Percentiles rank a stretch among this genome's conserved stretches.
phyloP scores from a whole-genome alignment of 148 eudicot species.

The Rheum nobile region DNA sequence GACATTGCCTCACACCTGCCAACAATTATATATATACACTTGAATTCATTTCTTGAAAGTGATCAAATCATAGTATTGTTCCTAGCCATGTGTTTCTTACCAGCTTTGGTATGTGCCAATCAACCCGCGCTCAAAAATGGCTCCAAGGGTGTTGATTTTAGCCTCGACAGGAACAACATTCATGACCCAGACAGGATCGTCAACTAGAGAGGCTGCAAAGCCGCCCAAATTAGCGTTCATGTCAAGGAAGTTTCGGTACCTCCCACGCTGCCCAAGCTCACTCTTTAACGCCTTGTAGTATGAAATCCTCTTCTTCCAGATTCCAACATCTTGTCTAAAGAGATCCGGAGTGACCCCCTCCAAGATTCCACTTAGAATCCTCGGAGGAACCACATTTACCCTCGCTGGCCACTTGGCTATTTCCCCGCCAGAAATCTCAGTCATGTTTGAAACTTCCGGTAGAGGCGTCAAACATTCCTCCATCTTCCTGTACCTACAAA shows the following conservation, averaged over 20 bases:
- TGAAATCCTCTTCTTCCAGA: constrained; percentile 52
- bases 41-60: background rate
- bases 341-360: constrained; percentile 40
- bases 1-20: constrained; percentile 96
- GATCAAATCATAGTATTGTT: background rate
- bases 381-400: constrained; percentile 53
- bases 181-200: constrained; percentile 91
- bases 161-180: constrained; percentile 72
- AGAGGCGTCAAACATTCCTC: constrained; percentile 66
- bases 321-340: constrained; percentile 31
- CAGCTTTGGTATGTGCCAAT: constrained; percentile 90
- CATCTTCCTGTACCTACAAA: constrained; percentile 61
- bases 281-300: constrained; percentile 37
- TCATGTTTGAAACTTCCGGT: constrained; percentile 47
- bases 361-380: constrained; percentile 43
- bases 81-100: constrained; percentile 21
- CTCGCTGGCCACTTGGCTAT: constrained; percentile 64
- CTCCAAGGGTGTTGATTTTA: constrained; percentile 61
- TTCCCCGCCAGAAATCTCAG: constrained; percentile 62
- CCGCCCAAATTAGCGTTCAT: constrained; percentile 93
- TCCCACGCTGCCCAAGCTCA: constrained; percentile 52
- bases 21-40: too few species aligned
- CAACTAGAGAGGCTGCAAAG: constrained; percentile 71
- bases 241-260: constrained; percentile 76
- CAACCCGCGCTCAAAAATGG: constrained; percentile 62